A percentile compares a stretch with the other conserved stretches of the same genome.
Conservation (phyloP, 202 grass and related monocot genomes). For the Elaeis oleifera region DNA sequence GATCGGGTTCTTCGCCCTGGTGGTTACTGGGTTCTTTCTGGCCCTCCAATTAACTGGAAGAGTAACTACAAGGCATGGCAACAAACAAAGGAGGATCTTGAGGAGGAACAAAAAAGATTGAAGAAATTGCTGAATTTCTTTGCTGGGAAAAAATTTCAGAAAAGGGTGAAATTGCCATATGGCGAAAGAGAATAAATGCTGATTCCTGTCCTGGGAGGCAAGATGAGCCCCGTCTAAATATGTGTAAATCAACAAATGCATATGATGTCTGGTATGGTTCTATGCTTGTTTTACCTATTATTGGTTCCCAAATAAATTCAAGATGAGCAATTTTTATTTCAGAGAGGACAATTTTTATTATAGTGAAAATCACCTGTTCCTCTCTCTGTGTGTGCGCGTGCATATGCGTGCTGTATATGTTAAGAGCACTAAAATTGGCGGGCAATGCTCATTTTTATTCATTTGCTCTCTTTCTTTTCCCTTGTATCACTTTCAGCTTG, state of each 20-base stretch:
- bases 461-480: too few species aligned
- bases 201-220: slow-evolving; percentile 47
- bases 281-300: too few species aligned
- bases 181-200: slow-evolving; percentile 65
- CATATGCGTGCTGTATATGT: too few species aligned
- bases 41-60: slow-evolving; percentile 87
- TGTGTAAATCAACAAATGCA: slow-evolving; percentile 43
- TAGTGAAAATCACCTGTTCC: too few species aligned
- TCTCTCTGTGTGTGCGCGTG: too few species aligned
- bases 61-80: slow-evolving; percentile 59
- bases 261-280: slow-evolving; percentile 50
- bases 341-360: too few species aligned
- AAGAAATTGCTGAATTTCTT: slow-evolving; percentile 61
- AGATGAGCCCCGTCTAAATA: slow-evolving; percentile 30
- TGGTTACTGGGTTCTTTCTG: slow-evolving; percentile 86
- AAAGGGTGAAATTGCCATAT: slow-evolving; percentile 55
- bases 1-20: slow-evolving; percentile 88
- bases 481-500: too few species aligned
- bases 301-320: too few species aligned
- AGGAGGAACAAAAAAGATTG: slow-evolving; percentile 74
- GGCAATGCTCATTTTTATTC: too few species aligned
- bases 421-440: too few species aligned
- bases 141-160: slow-evolving; percentile 93
- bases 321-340: too few species aligned
- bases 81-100: slow-evolving; percentile 60